Evolutionary conservation across 257 asterid species (phyloP).

Genomic region (Solanum pinnatisectum): DNA sequence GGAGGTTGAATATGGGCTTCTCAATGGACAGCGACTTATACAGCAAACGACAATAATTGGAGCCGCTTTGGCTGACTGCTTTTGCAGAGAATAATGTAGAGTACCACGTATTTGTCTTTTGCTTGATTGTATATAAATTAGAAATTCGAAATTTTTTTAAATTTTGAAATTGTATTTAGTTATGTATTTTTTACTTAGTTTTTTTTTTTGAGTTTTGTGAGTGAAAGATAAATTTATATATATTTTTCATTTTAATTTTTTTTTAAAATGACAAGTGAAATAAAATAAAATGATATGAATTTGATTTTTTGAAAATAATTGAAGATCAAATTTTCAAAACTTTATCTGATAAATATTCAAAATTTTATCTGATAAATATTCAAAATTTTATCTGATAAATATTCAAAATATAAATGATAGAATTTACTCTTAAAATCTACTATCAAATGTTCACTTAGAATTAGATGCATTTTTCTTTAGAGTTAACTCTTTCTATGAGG

Average conservation of each 20-base stretch:
- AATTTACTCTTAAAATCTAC: too few species aligned
- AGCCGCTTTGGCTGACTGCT: background rate
- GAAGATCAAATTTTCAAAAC: too few species aligned
- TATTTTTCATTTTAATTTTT: too few species aligned
- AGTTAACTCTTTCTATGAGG: background rate
- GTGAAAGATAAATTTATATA: background rate
- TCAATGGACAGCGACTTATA: constrained; percentile 8
- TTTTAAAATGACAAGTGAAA: too few species aligned
- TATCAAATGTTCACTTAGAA: background rate
- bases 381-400: too few species aligned
- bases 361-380: too few species aligned
- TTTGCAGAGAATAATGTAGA: background rate
- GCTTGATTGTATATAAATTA: background rate
- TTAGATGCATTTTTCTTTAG: background rate
- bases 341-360: too few species aligned
- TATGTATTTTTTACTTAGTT: too few species aligned
- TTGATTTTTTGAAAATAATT: too few species aligned
- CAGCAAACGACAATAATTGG: background rate
- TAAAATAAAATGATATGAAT: too few species aligned
- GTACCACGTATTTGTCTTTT: background rate
- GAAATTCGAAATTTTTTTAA: background rate
- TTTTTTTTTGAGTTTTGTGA: too few species aligned
- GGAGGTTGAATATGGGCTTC: constrained; percentile 4
- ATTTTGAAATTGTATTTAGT: background rate
- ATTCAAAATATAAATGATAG: too few species aligned